phyloP scores from a whole-genome alignment of 2,329 filamentous ascomycete species.

The Colletotrichum sp. region DNA sequence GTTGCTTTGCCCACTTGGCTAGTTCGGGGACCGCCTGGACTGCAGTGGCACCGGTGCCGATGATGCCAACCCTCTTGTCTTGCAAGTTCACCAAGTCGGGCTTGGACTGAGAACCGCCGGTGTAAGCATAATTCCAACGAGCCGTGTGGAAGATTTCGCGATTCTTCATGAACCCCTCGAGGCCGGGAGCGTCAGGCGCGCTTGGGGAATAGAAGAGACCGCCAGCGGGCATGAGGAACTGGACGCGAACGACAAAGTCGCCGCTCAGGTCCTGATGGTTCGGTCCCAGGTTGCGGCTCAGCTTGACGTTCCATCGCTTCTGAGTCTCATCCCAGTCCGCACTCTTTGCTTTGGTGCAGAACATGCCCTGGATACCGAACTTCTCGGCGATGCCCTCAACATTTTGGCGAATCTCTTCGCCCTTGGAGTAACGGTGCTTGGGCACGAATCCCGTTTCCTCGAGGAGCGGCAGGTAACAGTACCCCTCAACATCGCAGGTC shows the following conservation, averaged over 20 bases:
- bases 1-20: conserved; percentile 49
- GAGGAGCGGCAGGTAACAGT: conserved; percentile 15
- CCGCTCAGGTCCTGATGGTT: conserved; percentile 33
- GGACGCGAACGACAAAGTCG: conserved; percentile 32
- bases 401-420: conserved; percentile 43
- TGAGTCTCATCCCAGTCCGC: conserved; percentile 50
- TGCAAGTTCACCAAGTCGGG: conserved; percentile 48
- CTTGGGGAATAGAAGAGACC: conserved; percentile 45
- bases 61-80: conserved; percentile 49
- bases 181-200: conserved; percentile 15
- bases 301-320: conserved; percentile 22
- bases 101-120: conserved; percentile 43
- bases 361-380: conserved; percentile 42
- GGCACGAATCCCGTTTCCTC: conserved; percentile 9
- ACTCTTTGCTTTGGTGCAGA: conserved; percentile 43
- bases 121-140: conserved; percentile 47
- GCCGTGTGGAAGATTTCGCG: conserved; percentile 50
- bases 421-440: conserved; percentile 34
- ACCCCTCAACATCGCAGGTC: conserved; percentile 60
- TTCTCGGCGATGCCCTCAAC: conserved; percentile 44
- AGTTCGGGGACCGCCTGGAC: conserved; percentile 50
- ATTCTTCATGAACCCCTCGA: conserved; percentile 34
- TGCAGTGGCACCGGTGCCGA: conserved; percentile 55
- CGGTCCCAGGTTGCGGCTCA: conserved; percentile 28
- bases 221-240: conserved; percentile 42